A percentile compares a stretch with the other conserved stretches of the same genome.
Conservation (phyloP, 2,329 filamentous ascomycete species). For the Hymenoscyphus occultus region DNA sequence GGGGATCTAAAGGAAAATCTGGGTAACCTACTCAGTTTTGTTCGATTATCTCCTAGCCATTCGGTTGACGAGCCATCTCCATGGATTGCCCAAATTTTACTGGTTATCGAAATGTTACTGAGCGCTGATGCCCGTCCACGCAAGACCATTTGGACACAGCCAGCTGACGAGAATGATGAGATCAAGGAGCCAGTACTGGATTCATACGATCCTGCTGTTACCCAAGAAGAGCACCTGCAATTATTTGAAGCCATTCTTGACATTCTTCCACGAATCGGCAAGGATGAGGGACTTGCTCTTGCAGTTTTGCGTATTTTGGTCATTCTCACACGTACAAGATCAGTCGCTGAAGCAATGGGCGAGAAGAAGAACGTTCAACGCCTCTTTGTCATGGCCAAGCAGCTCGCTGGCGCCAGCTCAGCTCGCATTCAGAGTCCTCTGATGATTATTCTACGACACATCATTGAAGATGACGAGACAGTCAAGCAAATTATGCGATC, state of each 20-base stretch:
- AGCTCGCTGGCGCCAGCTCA: constrained; percentile 76
- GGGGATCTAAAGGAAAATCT: constrained; percentile 76
- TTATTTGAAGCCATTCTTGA: constrained; percentile 79
- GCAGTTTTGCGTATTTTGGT: constrained; percentile 81
- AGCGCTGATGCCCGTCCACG: constrained; percentile 81
- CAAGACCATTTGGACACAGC: constrained; percentile 67
- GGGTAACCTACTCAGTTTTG: constrained; percentile 70
- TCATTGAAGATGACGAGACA: constrained; percentile 90
- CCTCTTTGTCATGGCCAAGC: constrained; percentile 92
- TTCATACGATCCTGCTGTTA: constrained; percentile 59
- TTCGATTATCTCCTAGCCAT: constrained; percentile 66
- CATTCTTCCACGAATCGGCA: constrained; percentile 80
- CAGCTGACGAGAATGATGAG: constrained; percentile 48
- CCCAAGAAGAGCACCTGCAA: constrained; percentile 61
- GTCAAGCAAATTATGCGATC: constrained; percentile 88
- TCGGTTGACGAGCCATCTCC: constrained; percentile 76
- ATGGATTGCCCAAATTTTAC: constrained; percentile 86
- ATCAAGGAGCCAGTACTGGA: constrained; percentile 56
- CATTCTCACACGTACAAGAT: constrained; percentile 77
- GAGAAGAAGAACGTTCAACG: constrained; percentile 87
- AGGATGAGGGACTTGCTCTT: constrained; percentile 79
- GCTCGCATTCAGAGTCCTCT: constrained; percentile 62
- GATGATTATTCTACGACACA: constrained; percentile 84
- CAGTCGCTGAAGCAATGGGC: constrained; percentile 71
- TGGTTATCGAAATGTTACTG: constrained; percentile 88